These are phyloP conservation scores for Coemansia sp. DNA, from an alignment of 192 early-diverging fungal species.

Conservation along the genomic window DNA sequence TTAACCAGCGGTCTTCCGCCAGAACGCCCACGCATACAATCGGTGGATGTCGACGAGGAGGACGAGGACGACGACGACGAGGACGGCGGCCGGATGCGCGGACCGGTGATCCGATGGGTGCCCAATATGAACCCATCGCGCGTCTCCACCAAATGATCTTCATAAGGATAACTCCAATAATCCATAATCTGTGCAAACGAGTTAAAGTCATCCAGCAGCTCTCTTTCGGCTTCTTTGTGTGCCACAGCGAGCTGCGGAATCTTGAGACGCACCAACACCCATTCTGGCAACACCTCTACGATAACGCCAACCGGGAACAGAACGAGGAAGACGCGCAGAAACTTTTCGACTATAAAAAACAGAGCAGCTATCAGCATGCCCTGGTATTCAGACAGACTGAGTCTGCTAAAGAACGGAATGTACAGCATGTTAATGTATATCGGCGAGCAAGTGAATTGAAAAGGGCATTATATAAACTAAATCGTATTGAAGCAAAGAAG, in stretches of 20 bases:
- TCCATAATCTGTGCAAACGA: constrained; percentile 50
- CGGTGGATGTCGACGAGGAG: background rate
- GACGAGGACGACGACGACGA: background rate
- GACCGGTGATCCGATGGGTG: constrained; percentile 71
- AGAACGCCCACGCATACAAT: no score
- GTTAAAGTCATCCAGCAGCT: constrained; percentile 48
- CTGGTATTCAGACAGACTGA: constrained; percentile 61
- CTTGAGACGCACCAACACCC: constrained; percentile 27
- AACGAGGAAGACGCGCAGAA: constrained; percentile 65
- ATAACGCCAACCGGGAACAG: constrained; percentile 56
- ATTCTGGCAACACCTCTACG: constrained; percentile 49
- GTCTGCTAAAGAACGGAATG: constrained; percentile 61
- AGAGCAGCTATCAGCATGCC: constrained; percentile 57
- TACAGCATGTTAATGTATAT: constrained; percentile 28
- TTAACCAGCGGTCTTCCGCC: no score
- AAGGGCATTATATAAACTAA: no score
- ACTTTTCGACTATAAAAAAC: constrained; percentile 66
- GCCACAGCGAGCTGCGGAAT: constrained; percentile 28
- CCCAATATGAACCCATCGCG: constrained; percentile 83
- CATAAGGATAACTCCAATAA: constrained; percentile 73
- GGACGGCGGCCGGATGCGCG: constrained; percentile 3
- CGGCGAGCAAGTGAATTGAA: no score
- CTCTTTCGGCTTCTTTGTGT: constrained; percentile 31
- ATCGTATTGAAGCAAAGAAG: no score
- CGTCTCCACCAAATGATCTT: constrained; percentile 82